Base-by-base conservation (phyloP, 164 flowering plant species). In the Chimonanthus praecox region DNA sequence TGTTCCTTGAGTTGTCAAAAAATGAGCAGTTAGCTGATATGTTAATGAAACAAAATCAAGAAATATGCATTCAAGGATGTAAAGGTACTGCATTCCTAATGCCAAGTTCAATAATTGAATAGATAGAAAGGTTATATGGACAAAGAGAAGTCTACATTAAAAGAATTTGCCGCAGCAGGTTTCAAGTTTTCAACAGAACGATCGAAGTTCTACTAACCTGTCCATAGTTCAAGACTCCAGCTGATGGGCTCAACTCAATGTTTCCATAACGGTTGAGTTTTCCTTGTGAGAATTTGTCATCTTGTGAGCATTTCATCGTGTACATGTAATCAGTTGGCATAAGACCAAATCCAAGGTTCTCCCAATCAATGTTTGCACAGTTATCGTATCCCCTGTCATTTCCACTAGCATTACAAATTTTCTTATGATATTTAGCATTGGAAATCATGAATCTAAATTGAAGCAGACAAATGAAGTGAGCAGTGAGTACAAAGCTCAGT, bases 301-400 rank as follows among this genome's bases (percentile, higher is more conserved):
- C 86, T 13, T 68, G 18, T 1, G 81, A 63, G 72, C 87, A 86
- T 79, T 84, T 88, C 84, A 76, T 88, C 3, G 49, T 20, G 74
- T 88, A 92, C 95, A 90, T 92, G 77, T 84, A 89, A 80, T 90
- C 97, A 2, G 94, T 84, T 16, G 86, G 91, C 67, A 69, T 76
- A 5, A 90, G 72, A n/a, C 83, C 78, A 71, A 89, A 92, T 45
- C 92, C 94, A 21, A 92, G 86, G 15, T 83, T 80, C 21, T 88
- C 85, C 97, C 97, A 92, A 47, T 92, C 87, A 54, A 90, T n/a
- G 18, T 84, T 82, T 5, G 81, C 84, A 69, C 70, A 66, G 72
- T 87, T 87, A 44, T 79, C 86, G 3, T 82, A 77, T n/a, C 71
- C 16, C 70, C 74, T 75, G 74, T 62, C 46, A 21, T 71, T 54